Base-by-base conservation (phyloP, 1,139 yeast genomes). In the Kluyveromyces sp. region DNA sequence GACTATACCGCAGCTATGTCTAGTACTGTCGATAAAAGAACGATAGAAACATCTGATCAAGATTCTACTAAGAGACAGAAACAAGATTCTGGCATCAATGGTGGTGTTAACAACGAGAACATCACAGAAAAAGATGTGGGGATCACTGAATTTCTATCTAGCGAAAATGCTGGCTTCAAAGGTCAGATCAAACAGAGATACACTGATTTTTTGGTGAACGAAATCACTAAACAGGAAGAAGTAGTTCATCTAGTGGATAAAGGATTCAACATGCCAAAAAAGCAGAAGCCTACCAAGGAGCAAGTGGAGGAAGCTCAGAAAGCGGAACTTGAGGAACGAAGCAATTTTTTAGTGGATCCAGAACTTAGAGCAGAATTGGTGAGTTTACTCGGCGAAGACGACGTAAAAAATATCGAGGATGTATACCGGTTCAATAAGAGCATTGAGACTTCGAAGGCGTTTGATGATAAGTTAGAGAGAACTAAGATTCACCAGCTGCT, bases 151-250 rank as follows among this genome's bases (percentile, higher is more conserved):
- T 88, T 70, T 56, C 66, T 87, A 33, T 78, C 80, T 40, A 59
- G 71, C 3, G 70, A 67, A 12, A 61, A 70, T 8, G 66, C 73
- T 2, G 95, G 96, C 2, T 87, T 92, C 52, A 64, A 64, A 20
- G 98, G 97, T 2, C 73, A 75, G 12, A 71, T 92, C 53, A 92
- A 92, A 63, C 94, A 85, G 57, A 72, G 96, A 50, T 88, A 88
- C 65, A 81, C 95, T n/a, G 98, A 92, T 62, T 94, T 94, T 61
- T 73, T 87, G 60, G 98, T 92, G 36, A 87, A 88, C 61, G 98
- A 94, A 63, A 82, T 92, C 48, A 83, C 73, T 48, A 54, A 67
- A 26, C 67, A 76, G 22, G 94, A 87, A 1, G 66, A 75, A 2
- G 95, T 88, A 2, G 75, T 89, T 12, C 92, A 82, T 60, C 70